Conservation (phyloP, 2,329 filamentous ascomycete species). For the Nothomitra cinnamomea region DNA sequence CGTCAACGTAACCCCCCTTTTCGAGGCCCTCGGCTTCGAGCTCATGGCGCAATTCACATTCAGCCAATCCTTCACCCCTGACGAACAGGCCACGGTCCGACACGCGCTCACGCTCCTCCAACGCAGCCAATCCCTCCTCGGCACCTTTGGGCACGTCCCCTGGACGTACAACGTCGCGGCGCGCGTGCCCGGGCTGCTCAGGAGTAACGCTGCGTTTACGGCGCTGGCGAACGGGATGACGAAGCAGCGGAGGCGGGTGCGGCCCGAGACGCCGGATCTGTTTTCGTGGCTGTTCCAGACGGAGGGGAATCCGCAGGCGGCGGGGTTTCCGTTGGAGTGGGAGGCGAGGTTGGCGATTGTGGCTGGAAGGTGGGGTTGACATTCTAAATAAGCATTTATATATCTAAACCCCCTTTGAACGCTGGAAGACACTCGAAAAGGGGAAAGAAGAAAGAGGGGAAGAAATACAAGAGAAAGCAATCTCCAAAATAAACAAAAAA, state of each 20-base stretch:
- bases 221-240: not conserved
- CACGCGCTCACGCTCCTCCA: slow-evolving; percentile 8
- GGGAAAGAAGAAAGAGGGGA: too few species aligned
- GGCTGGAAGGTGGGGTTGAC: not conserved
- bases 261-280: not conserved
- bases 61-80: slow-evolving; percentile 20
- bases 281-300: not conserved
- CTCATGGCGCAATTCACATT: slow-evolving; percentile 24
- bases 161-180: not conserved
- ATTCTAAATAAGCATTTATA: too few species aligned
- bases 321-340: not conserved
- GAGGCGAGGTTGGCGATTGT: slow-evolving; percentile 4
- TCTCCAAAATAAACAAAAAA: too few species aligned
- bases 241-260: not conserved
- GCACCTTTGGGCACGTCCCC: not conserved
- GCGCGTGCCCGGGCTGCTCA: not conserved
- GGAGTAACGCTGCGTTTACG: not conserved
- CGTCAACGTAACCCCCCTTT: slow-evolving; percentile 14
- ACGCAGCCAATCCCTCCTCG: not conserved
- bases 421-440: too few species aligned
- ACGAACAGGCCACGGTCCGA: slow-evolving; percentile 14
- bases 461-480: too few species aligned
- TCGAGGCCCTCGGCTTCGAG: slow-evolving; percentile 19
- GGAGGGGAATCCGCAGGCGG: not conserved
- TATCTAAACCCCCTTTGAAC: too few species aligned